A percentile compares a stretch with the other conserved stretches of the same genome.
Conservation (phyloP, 108 stramenopile species). For the Skeletonema grethae region DNA sequence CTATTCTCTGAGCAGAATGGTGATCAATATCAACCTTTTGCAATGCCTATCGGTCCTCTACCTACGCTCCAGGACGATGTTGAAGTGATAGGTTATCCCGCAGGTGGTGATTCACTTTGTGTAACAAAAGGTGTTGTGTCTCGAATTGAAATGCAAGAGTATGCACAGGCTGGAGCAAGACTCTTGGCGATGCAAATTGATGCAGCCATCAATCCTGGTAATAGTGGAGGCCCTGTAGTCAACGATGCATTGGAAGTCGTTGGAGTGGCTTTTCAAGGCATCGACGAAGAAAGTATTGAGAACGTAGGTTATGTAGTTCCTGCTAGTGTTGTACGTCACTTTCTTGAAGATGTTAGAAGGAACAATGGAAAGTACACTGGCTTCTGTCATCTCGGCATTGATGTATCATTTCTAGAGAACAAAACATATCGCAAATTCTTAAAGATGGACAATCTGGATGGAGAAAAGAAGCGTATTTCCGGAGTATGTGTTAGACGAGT, state of each 20-base stretch:
- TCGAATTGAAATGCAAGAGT: slow-evolving; percentile 64
- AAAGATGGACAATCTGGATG: slow-evolving; percentile 26
- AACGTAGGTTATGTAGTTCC: slow-evolving; percentile 76
- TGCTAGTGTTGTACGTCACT: slow-evolving; percentile 51
- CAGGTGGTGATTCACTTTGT: slow-evolving; percentile 62
- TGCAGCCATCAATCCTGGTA: slow-evolving; percentile 75
- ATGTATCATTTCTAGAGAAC: slow-evolving; percentile 50
- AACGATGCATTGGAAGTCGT: slow-evolving; percentile 51
- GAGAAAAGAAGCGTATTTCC: slow-evolving; percentile 26
- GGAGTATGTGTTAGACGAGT: slow-evolving; percentile 51
- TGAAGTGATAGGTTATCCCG: slow-evolving; percentile 67
- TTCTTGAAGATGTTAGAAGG: slow-evolving; percentile 52
- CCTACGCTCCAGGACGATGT: slow-evolving; percentile 63
- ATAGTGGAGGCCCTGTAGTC: slow-evolving; percentile 67
- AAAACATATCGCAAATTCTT: slow-evolving; percentile 44
- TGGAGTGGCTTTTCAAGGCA: slow-evolving; percentile 69
- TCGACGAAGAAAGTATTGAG: slow-evolving; percentile 54
- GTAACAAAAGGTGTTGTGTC: slow-evolving; percentile 77
- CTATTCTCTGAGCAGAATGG: slow-evolving; percentile 26
- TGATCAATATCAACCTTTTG: slow-evolving; percentile 2
- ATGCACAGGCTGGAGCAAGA: slow-evolving; percentile 49
- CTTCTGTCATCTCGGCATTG: slow-evolving; percentile 52
- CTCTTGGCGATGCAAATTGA: slow-evolving; percentile 73
- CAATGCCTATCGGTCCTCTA: slow-evolving; percentile 45
- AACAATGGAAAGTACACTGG: slow-evolving; percentile 52